These are phyloP conservation scores for Tricholoma sp. DNA, from an alignment of 768 basidiomycete genomes.

Conservation along the genomic window DNA sequence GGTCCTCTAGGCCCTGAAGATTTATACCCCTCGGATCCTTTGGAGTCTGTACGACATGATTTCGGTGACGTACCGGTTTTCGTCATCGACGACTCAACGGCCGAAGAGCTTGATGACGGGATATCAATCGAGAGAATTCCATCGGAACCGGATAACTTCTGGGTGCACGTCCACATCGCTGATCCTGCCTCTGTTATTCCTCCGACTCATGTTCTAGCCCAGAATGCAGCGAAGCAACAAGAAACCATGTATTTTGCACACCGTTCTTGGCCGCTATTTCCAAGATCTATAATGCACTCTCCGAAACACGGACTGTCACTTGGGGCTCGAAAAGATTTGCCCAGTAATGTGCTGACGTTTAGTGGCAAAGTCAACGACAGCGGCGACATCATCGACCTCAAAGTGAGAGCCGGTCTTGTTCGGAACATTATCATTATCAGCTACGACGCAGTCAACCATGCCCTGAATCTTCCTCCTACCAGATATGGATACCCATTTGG, in stretches of 20 bases:
- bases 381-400: conserved; percentile 67
- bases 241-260: conserved; percentile 64
- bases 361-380: conserved; percentile 59
- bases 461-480: conserved; percentile 27
- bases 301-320: conserved; percentile 38
- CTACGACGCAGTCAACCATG: conserved; percentile 65
- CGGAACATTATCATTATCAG: conserved; percentile 58
- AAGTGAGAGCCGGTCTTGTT: conserved; percentile 68
- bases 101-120: conserved; percentile 92
- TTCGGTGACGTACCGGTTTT: conserved; percentile 79
- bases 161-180: conserved; percentile 92
- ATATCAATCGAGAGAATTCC: conserved; percentile 74
- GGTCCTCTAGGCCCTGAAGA: conserved; percentile 55
- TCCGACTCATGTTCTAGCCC: conserved; percentile 58
- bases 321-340: conserved; percentile 30
- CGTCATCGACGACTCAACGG: conserved; percentile 76
- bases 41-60: conserved; percentile 76
- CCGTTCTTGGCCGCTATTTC: conserved; percentile 69
- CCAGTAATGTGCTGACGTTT: conserved; percentile 68
- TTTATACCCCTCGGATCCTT: conserved; percentile 56
- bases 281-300: conserved; percentile 46
- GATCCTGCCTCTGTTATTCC: conserved; percentile 83
- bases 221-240: conserved; percentile 46
- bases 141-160: conserved; percentile 51
- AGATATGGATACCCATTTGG: conserved; percentile 41